Percentiles rank a stretch among this genome's conserved stretches.
These are phyloP conservation scores for Caloboletus inedulis DNA, from an alignment of 1,284 basidiomycete species.

Conservation along the genomic window DNA sequence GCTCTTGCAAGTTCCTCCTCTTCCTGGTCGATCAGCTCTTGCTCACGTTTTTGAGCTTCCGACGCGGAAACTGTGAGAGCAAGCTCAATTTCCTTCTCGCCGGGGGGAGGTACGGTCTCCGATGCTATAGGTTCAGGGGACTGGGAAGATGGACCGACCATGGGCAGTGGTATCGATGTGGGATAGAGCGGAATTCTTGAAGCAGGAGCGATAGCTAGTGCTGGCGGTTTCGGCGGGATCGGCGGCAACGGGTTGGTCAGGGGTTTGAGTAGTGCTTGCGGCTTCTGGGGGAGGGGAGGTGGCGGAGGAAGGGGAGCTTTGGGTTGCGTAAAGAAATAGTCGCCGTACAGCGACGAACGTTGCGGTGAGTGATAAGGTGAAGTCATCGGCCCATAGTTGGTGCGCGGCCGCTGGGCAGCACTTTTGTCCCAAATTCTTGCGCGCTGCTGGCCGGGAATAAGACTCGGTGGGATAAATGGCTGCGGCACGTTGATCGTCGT, in stretches of 20 bases:
- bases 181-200: slow-evolving; percentile 34
- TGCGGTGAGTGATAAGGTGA: slow-evolving; percentile 13
- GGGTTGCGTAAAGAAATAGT: slow-evolving; percentile 24
- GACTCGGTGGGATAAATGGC: slow-evolving; percentile 25
- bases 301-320: slow-evolving; percentile 23
- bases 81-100: slow-evolving; percentile 36
- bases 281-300: slow-evolving; percentile 37
- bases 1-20: slow-evolving; percentile 66
- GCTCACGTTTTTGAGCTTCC: slow-evolving; percentile 41
- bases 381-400: slow-evolving; percentile 7
- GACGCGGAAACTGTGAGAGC: slow-evolving; percentile 55
- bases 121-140: slow-evolving; percentile 9
- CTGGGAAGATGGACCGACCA: slow-evolving; percentile 16
- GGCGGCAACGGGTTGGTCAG: slow-evolving; percentile 26
- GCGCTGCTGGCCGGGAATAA: slow-evolving; percentile 27
- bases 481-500: background rate
- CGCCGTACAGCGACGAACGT: slow-evolving; percentile 31
- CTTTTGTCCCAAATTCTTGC: slow-evolving; percentile 26
- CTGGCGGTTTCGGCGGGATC: slow-evolving; percentile 32
- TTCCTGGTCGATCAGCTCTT: slow-evolving; percentile 41
- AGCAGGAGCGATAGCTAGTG: slow-evolving; percentile 15
- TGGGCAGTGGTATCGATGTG: slow-evolving; percentile 27
- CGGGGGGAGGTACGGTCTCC: slow-evolving; percentile 5
- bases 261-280: slow-evolving; percentile 22
- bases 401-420: slow-evolving; percentile 10